These are phyloP conservation scores for Cryomyces minteri DNA, from an alignment of 495 filamentous ascomycete genomes.

Conservation along the genomic window DNA sequence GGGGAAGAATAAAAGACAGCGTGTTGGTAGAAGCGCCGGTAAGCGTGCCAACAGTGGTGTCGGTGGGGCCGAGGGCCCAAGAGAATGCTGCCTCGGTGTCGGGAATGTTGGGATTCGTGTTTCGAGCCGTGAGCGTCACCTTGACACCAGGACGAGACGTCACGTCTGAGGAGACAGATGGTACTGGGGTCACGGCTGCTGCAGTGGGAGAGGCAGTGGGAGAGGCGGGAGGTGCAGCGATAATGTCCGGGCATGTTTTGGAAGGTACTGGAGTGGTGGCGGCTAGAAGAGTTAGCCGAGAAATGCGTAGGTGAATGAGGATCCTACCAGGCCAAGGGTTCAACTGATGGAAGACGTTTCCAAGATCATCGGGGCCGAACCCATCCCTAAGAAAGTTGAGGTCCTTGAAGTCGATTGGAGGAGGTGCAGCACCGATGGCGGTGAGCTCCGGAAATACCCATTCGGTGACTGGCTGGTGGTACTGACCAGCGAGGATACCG, in stretches of 20 bases:
- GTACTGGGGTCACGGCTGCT: not conserved
- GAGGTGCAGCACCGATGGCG: constrained; percentile 14
- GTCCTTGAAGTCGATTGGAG: constrained; percentile 10
- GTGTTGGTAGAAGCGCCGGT: constrained; percentile 1
- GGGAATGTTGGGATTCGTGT: not conserved
- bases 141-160: constrained; percentile 1
- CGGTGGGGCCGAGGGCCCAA: constrained; percentile 3
- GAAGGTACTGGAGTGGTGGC: not conserved
- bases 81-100: constrained; percentile 2
- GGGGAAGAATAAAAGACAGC: too few species aligned
- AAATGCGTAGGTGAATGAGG: constrained; percentile 3
- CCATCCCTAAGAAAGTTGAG: constrained; percentile 9
- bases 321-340: constrained; percentile 13
- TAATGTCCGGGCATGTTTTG: not conserved
- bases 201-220: constrained; percentile 1
- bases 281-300: not conserved
- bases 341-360: constrained; percentile 11
- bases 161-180: not conserved
- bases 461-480: constrained; percentile 21
- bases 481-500: constrained; percentile 23
- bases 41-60: constrained; percentile 1
- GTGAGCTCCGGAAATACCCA: constrained; percentile 19
- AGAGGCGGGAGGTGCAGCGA: not conserved
- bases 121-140: too few species aligned
- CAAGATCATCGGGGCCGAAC: constrained; percentile 10